phyloP scores from a whole-genome alignment of 176 grass and related monocot genomes.

The Triticum monococcum region DNA sequence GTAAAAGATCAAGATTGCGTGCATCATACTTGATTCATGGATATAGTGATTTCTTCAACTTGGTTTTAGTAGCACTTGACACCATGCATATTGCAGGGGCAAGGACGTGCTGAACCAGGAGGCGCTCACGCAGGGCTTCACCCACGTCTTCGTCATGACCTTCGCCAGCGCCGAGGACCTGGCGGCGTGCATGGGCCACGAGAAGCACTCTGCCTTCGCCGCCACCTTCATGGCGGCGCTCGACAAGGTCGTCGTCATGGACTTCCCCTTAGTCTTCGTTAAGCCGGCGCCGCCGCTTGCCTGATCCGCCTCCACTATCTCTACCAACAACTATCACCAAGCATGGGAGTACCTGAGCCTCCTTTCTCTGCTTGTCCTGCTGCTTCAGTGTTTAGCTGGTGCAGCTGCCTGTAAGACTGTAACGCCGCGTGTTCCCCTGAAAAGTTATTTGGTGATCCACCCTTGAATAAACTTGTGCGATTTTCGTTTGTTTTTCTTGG shows the following conservation, averaged over 20 bases:
- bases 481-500: neutral
- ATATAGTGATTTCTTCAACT: neutral
- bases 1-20: neutral
- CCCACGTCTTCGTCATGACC: constrained; percentile 44
- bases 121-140: constrained; percentile 44
- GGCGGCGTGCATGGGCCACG: constrained; percentile 35
- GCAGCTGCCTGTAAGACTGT: neutral
- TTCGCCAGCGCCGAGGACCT: constrained; percentile 43
- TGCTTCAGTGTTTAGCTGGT: constrained; percentile 12
- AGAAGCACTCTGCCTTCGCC: constrained; percentile 44
- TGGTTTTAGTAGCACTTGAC: neutral
- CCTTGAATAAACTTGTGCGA: constrained; percentile 22
- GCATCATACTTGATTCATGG: neutral
- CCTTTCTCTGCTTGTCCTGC: neutral
- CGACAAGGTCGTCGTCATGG: constrained; percentile 59
- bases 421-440: neutral
- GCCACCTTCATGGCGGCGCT: constrained; percentile 50
- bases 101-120: constrained; percentile 35
- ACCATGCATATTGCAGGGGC: constrained; percentile 12
- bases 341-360: neutral
- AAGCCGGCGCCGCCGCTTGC: constrained; percentile 22
- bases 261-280: constrained; percentile 55
- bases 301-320: neutral
- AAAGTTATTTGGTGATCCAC: neutral
- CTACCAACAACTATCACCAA: neutral